Evolutionary conservation across 495 filamentous ascomycete genomes (phyloP), one percentile per base, ranked within the genome.

Genomic region (Talaromyces wortmannii): DNA sequence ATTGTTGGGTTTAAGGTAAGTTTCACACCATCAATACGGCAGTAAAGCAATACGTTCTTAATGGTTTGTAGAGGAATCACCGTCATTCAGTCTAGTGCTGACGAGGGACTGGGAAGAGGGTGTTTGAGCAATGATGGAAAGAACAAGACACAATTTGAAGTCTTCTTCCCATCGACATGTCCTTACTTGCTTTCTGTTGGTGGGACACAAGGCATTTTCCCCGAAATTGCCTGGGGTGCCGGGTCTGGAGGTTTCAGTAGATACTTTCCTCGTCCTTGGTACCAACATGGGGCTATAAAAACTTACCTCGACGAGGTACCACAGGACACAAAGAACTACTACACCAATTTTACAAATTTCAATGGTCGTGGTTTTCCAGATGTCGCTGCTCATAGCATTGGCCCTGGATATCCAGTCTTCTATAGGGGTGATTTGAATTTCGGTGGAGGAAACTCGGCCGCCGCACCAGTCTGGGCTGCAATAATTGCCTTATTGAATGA

Each of bases 21-120:
- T 75, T 1, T 95, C 91, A 60, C 83, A 87, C 44, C 70, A 72
- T 45, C 78, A 74, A 42, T 86, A 90, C 5, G 94, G 90, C 73
- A 82, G 86, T 64, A 64, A 85, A 42, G 83, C 80, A 66, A 79
- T 80, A 45, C 80, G n/a, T n/a, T n/a, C n/a, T n/a, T 89, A 65
- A 81, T 94, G 13, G 89, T 88, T 40, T 81, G 81, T 32, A 86
- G 89, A 23, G 90, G 90, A 44, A 85, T 91, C 1, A 84, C 84
- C 12, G 73, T 92, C 0, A 67, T 94, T 52, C 84, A 84, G 63
- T 82, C 85, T 0, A 83, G 82, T 5, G 89, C 88, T 6, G 88
- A 92, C 72, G 79, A 75, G 11, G 88, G 88, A 10, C 81, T 87
- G n/a, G 88, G 87, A 3, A 73, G 79, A 6, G 76, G 74, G 5